Conservation (phyloP, 257 asterid genomes). For the Solanum bukasovii region DNA sequence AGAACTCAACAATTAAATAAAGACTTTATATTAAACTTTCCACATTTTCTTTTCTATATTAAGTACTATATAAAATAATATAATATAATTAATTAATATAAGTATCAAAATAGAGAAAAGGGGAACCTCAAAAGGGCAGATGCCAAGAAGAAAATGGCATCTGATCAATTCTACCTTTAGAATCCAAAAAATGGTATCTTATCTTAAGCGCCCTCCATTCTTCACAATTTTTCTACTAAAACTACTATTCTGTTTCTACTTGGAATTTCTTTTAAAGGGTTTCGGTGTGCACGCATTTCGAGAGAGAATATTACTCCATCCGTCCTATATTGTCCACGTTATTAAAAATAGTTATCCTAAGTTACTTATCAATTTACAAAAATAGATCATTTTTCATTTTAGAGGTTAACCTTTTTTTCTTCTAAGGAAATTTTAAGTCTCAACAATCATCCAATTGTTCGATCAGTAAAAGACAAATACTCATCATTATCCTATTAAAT, state of each 20-base stretch:
- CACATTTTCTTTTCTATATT: neutral
- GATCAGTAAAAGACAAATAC: neutral
- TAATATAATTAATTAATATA: neutral
- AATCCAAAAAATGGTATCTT: conserved; percentile 20
- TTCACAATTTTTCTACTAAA: neutral
- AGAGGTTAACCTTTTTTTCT: neutral
- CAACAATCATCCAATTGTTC: neutral
- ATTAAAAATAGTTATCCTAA: neutral
- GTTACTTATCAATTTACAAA: neutral
- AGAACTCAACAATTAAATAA: neutral
- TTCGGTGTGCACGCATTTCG: neutral
- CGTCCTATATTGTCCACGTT: neutral
- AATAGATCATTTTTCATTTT: neutral
- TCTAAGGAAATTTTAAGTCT: neutral
- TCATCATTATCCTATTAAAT: neutral
- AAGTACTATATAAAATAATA: neutral
- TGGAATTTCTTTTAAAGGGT: neutral
- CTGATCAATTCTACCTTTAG: neutral
- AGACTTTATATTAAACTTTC: neutral
- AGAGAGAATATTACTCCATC: neutral
- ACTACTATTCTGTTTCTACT: neutral
- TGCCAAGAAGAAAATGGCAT: neutral
- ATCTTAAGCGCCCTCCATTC: neutral
- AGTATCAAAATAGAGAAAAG: neutral
- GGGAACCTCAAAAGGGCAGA: neutral